Conservation (phyloP, 1,139 yeast species). For the Saccharomyces pastorianus region DNA sequence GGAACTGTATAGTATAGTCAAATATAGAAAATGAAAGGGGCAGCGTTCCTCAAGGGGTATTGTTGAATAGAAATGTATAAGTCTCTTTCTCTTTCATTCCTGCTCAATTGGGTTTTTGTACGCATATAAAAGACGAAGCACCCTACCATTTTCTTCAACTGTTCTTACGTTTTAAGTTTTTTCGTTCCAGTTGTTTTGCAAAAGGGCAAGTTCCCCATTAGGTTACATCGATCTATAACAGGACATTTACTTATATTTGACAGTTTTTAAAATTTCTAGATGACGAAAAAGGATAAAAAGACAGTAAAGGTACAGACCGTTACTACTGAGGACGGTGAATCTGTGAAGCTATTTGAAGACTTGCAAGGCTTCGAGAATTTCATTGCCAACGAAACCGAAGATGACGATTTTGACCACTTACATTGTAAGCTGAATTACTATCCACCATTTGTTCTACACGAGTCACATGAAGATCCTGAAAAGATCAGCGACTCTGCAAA, state of each 20-base stretch:
- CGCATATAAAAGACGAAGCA: not conserved
- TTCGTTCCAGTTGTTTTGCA: not conserved
- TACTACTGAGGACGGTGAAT: slow-evolving; percentile 27
- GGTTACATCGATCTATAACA: not conserved
- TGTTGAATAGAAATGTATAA: not conserved
- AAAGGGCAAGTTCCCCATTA: not conserved
- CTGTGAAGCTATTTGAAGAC: slow-evolving; percentile 46
- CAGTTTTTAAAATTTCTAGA: slow-evolving; percentile 1
- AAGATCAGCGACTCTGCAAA: slow-evolving; percentile 67
- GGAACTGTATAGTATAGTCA: not conserved
- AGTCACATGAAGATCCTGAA: slow-evolving; percentile 61
- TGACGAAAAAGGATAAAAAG: slow-evolving; percentile 29
- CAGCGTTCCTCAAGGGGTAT: not conserved
- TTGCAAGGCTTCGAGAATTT: slow-evolving; percentile 54
- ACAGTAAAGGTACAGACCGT: slow-evolving; percentile 20
- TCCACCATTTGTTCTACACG: slow-evolving; percentile 66
- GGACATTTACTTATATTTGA: not conserved
- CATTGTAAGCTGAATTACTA: slow-evolving; percentile 60
- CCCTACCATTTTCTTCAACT: not conserved
- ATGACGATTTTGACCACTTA: slow-evolving; percentile 60
- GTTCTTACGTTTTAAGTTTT: not conserved
- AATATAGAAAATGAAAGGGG: not conserved
- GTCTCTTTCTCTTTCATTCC: not conserved
- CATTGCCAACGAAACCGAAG: slow-evolving; percentile 67
- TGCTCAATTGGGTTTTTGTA: not conserved